Conservation (phyloP, 2,329 filamentous ascomycete genomes). For the Alternaria longipes region DNA sequence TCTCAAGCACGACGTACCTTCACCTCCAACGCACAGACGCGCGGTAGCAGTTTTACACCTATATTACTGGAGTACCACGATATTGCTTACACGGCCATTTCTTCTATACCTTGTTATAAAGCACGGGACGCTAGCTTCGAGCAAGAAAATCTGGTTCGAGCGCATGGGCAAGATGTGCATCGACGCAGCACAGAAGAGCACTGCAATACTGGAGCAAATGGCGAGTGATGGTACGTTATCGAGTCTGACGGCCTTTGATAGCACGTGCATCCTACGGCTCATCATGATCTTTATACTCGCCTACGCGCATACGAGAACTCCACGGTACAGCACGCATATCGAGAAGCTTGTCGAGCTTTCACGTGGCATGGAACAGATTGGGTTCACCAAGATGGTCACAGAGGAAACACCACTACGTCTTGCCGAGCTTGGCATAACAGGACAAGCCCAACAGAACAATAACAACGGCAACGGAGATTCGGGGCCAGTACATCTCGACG, state of each 20-base stretch:
- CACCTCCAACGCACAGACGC: slow-evolving; percentile 46
- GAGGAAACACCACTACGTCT: slow-evolving; percentile 47
- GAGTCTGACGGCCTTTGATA: slow-evolving; percentile 48
- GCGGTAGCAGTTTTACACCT: slow-evolving; percentile 47
- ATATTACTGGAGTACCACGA: slow-evolving; percentile 48
- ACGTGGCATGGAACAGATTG: slow-evolving; percentile 44
- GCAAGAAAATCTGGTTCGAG: slow-evolving; percentile 46
- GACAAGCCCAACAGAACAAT: slow-evolving; percentile 12
- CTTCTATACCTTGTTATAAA: slow-evolving; percentile 47
- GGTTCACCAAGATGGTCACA: slow-evolving; percentile 47
- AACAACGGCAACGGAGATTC: background rate
- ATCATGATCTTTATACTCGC: slow-evolving; percentile 50
- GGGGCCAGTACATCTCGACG: slow-evolving; percentile 34
- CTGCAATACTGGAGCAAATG: slow-evolving; percentile 43
- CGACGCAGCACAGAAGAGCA: slow-evolving; percentile 43
- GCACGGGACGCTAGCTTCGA: slow-evolving; percentile 31
- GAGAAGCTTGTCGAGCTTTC: slow-evolving; percentile 35
- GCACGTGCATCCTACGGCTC: slow-evolving; percentile 45
- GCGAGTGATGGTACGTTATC: slow-evolving; percentile 36
- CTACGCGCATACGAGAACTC: slow-evolving; percentile 40
- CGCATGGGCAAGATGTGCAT: slow-evolving; percentile 47
- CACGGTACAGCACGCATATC: slow-evolving; percentile 41
- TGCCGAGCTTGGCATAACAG: slow-evolving; percentile 40
- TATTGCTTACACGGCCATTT: slow-evolving; percentile 48
- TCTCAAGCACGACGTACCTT: slow-evolving; percentile 41